Evolutionary conservation across 1,284 basidiomycete genomes (phyloP).

Genomic region (Cyathus pygmaeus): DNA sequence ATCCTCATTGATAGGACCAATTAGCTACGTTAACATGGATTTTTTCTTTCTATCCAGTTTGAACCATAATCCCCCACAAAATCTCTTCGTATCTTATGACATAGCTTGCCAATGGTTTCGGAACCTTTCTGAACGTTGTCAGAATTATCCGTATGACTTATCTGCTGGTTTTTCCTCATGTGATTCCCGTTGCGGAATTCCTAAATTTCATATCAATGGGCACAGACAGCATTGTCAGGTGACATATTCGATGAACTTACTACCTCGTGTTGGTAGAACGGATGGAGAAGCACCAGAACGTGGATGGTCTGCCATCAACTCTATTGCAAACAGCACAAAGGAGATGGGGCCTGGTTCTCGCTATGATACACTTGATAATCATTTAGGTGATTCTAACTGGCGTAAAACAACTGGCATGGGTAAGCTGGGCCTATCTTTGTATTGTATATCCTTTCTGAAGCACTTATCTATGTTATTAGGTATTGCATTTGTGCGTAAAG

Average conservation of each 20-base stretch:
- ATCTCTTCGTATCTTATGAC: conserved; percentile 32
- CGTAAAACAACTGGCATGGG: conserved; percentile 26
- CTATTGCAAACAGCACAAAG: conserved; percentile 23
- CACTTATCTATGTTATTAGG: too few relatives aligned
- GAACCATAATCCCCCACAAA: neutral
- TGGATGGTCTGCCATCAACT: conserved; percentile 35
- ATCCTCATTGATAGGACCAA: neutral
- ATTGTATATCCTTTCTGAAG: too few relatives aligned
- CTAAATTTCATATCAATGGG: conserved; percentile 29
- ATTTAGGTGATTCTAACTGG: conserved; percentile 37
- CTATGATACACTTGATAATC: conserved; percentile 39
- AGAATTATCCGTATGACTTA: neutral
- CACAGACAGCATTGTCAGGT: conserved; percentile 25
- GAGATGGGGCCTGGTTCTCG: conserved; percentile 43
- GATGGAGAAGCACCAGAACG: conserved; percentile 40
- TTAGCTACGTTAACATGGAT: conserved; percentile 32
- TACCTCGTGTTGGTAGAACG: conserved; percentile 23
- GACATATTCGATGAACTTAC: conserved; percentile 32
- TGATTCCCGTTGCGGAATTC: conserved; percentile 13
- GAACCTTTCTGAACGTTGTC: conserved; percentile 13
- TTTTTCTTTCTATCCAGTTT: conserved; percentile 26
- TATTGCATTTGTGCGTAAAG: conserved; percentile 13
- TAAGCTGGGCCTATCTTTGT: too few relatives aligned
- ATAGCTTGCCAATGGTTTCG: conserved; percentile 44
- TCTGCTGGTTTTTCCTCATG: conserved; percentile 1